Conservation (phyloP, 371 early-diverging fungal species). For the Synchytrium microbalum region DNA sequence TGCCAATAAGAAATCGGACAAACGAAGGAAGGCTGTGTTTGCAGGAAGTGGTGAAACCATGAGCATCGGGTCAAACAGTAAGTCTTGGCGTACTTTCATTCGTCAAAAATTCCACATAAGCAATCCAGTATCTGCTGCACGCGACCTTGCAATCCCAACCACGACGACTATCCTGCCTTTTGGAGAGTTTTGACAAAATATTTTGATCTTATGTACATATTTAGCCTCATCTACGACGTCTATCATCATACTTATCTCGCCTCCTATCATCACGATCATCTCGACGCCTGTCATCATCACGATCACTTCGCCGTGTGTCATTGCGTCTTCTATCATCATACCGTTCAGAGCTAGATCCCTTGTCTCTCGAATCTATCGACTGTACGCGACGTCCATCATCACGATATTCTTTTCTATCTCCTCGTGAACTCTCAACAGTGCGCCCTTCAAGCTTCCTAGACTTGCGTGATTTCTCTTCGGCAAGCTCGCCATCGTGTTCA, state of each 20-base stretch:
- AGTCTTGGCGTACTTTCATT: no score
- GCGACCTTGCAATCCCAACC: no score
- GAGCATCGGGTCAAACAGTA: no score
- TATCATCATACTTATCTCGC: conserved; percentile 10
- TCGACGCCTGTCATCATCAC: conserved; percentile 2
- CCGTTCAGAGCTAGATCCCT: conserved; percentile 13
- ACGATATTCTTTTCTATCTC: conserved; percentile 19
- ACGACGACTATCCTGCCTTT: no score
- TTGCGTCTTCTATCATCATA: conserved; percentile 6
- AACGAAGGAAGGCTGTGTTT: no score
- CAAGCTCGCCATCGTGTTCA: conserved; percentile 36
- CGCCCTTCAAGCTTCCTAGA: conserved; percentile 6
- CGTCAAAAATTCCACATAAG: no score
- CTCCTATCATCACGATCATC: conserved; percentile 12
- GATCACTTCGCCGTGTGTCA: conserved; percentile 9
- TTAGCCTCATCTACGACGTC: no score
- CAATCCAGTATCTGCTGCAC: no score
- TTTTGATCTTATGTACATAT: no score
- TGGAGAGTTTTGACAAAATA: no score
- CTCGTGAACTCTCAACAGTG: conserved; percentile 4
- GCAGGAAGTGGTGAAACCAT: no score
- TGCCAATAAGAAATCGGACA: no score
- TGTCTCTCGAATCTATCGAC: conserved; percentile 13
- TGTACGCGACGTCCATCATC: conserved; percentile 9
- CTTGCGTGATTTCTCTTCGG: conserved; percentile 22